These are phyloP conservation scores for Aspergillus saccharolyticus DNA, from an alignment of 495 filamentous ascomycete genomes.

Conservation along the genomic window DNA sequence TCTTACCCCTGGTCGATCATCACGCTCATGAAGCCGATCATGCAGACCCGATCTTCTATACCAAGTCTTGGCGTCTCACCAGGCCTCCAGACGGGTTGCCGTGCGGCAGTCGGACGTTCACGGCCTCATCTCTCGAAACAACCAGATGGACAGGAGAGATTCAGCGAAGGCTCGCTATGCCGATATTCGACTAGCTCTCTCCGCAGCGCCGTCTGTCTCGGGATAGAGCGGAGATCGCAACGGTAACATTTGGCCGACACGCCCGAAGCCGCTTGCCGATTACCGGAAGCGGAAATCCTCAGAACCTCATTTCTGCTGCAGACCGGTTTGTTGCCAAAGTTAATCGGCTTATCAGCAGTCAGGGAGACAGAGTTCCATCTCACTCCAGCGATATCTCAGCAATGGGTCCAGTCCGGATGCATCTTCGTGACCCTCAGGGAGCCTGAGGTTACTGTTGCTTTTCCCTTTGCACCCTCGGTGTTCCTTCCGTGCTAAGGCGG, in stretches of 20 bases:
- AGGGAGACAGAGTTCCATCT: slow-evolving; percentile 1
- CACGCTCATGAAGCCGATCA: neutral
- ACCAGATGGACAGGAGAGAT: neutral
- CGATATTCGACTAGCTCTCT: no score
- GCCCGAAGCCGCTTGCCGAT: slow-evolving; percentile 5
- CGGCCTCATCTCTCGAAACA: neutral
- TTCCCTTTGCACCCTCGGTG: neutral
- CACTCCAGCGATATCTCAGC: neutral
- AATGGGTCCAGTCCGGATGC: neutral
- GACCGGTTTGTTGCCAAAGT: neutral
- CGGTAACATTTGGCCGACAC: slow-evolving; percentile 8
- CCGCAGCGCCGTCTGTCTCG: no score
- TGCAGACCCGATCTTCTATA: neutral
- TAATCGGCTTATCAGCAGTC: neutral
- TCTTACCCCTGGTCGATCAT: neutral
- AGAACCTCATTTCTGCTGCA: slow-evolving; percentile 13
- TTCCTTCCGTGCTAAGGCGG: slow-evolving; percentile 13
- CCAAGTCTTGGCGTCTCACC: neutral
- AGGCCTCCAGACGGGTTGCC: neutral
- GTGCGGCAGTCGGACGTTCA: neutral
- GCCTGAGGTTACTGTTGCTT: slow-evolving; percentile 4
- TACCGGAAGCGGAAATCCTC: slow-evolving; percentile 21
- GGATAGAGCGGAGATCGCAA: slow-evolving; percentile 1
- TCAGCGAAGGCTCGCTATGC: no score
- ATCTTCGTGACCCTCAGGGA: neutral